phyloP scores from a whole-genome alignment of 768 basidiomycete species.

The Pleurotus giganteus region DNA sequence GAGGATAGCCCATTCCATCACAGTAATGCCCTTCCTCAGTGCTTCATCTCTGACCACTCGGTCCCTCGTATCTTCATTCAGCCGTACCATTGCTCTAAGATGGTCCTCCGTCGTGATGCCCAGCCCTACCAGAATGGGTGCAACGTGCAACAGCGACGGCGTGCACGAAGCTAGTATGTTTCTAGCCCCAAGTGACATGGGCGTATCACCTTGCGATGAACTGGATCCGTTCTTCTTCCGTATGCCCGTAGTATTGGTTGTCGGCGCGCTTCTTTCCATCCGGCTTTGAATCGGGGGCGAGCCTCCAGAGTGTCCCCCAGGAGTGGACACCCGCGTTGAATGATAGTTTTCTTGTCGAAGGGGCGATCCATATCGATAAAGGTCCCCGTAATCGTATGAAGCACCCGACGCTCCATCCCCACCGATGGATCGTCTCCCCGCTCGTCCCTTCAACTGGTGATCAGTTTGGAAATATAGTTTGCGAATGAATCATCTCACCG shows the following conservation, averaged over 20 bases:
- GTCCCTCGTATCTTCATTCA: conserved; percentile 67
- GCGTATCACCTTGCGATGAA: not conserved
- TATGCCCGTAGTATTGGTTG: conserved; percentile 1
- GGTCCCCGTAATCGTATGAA: not conserved
- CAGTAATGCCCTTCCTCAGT: conserved; percentile 62
- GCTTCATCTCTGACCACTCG: conserved; percentile 71
- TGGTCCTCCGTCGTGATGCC: conserved; percentile 63
- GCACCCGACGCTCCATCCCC: not conserved
- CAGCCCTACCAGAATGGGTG: conserved; percentile 51
- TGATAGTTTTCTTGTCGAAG: not conserved
- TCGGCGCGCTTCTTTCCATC: not conserved
- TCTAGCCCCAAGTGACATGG: conserved; percentile 1
- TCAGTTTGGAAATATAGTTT: not conserved
- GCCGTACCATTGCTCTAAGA: conserved; percentile 55
- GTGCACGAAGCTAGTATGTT: conserved; percentile 57
- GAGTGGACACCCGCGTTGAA: not conserved
- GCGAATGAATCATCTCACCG: not conserved
- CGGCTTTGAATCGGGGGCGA: not conserved
- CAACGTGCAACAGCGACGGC: conserved; percentile 64
- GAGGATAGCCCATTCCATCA: conserved; percentile 79
- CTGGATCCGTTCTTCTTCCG: not conserved
- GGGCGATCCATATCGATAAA: not conserved
- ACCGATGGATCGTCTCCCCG: not conserved
- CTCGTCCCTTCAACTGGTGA: not conserved
- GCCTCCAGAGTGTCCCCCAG: not conserved